A percentile compares a stretch with the other conserved stretches of the same genome.
These are phyloP conservation scores for Yamadazyma atlantica DNA, from an alignment of 1,139 yeast genomes.

Conservation along the genomic window DNA sequence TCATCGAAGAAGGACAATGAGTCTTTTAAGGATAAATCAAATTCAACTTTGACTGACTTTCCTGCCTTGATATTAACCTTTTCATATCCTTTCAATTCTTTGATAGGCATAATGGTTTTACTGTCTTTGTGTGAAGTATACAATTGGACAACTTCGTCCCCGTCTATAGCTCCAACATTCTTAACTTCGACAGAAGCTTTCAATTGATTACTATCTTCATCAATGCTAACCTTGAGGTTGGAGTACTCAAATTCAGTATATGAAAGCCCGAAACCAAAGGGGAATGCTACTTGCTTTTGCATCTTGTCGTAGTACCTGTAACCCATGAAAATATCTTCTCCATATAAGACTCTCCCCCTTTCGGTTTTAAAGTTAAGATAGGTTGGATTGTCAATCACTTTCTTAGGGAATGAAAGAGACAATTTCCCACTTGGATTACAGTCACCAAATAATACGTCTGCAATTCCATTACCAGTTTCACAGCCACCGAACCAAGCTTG, in stretches of 20 bases:
- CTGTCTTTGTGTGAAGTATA: constrained; percentile 40
- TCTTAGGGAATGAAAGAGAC: constrained; percentile 44
- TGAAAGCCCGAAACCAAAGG: constrained; percentile 63
- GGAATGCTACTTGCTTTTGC: constrained; percentile 47
- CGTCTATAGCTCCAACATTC: constrained; percentile 39
- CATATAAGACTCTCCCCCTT: constrained; percentile 54
- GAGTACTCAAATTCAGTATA: constrained; percentile 44
- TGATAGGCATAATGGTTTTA: constrained; percentile 46
- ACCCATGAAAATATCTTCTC: constrained; percentile 58
- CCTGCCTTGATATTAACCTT: constrained; percentile 46
- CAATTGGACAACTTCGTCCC: constrained; percentile 47
- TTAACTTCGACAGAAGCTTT: constrained; percentile 31
- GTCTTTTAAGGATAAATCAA: constrained; percentile 40
- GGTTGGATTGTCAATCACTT: constrained; percentile 43
- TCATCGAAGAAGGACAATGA: constrained; percentile 58
- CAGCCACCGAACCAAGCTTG: constrained; percentile 48
- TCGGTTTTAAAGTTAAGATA: constrained; percentile 33
- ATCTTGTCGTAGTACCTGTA: constrained; percentile 57
- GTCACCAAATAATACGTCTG: constrained; percentile 25
- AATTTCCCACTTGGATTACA: constrained; percentile 30
- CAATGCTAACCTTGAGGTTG: constrained; percentile 14
- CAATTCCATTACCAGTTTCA: constrained; percentile 24
- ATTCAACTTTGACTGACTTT: constrained; percentile 29
- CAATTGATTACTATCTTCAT: constrained; percentile 13
- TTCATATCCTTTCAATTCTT: constrained; percentile 56